A percentile compares a stretch with the other conserved stretches of the same genome.
These are phyloP conservation scores for Lumnitzera racemosa DNA, from an alignment of 345 rosid genomes.

Conservation along the genomic window DNA sequence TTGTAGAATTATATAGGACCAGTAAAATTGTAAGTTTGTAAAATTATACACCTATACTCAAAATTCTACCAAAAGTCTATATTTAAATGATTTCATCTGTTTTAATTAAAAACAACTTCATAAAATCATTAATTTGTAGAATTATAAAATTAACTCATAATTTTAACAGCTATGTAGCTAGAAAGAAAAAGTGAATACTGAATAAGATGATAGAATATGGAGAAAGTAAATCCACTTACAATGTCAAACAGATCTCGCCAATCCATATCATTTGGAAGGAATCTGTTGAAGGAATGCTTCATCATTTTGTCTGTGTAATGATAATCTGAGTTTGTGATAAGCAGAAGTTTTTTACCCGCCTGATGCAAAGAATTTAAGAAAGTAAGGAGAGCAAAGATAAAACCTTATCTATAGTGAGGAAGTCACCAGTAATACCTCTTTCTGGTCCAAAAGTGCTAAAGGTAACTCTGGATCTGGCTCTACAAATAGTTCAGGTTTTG, in stretches of 20 bases:
- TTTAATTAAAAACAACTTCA: too few relatives aligned
- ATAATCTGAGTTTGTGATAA: conserved; percentile 91
- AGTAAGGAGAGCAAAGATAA: conserved; percentile 8
- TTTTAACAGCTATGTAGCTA: too few relatives aligned
- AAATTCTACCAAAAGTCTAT: too few relatives aligned
- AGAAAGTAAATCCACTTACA: conserved; percentile 28
- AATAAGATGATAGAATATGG: not conserved
- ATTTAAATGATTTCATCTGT: too few relatives aligned
- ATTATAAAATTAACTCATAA: too few relatives aligned
- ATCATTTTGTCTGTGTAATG: conserved; percentile 96
- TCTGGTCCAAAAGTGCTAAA: conserved; percentile 86
- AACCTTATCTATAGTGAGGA: conserved; percentile 1
- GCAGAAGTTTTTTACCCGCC: conserved; percentile 97
- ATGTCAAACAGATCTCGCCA: conserved; percentile 94
- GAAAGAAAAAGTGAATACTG: not conserved
- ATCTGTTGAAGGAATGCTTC: conserved; percentile 88
- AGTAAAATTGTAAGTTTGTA: too few relatives aligned
- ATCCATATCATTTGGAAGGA: conserved; percentile 82
- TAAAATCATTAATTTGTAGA: too few relatives aligned
- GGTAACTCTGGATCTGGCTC: conserved; percentile 96
- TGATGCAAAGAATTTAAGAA: conserved; percentile 22
- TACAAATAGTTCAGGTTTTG: conserved; percentile 89
- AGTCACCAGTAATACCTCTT: conserved; percentile 54
- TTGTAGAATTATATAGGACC: too few relatives aligned
- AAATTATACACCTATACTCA: too few relatives aligned